Base-by-base conservation (phyloP, 352 stramenopile species). In the Phytophthora meadii region DNA sequence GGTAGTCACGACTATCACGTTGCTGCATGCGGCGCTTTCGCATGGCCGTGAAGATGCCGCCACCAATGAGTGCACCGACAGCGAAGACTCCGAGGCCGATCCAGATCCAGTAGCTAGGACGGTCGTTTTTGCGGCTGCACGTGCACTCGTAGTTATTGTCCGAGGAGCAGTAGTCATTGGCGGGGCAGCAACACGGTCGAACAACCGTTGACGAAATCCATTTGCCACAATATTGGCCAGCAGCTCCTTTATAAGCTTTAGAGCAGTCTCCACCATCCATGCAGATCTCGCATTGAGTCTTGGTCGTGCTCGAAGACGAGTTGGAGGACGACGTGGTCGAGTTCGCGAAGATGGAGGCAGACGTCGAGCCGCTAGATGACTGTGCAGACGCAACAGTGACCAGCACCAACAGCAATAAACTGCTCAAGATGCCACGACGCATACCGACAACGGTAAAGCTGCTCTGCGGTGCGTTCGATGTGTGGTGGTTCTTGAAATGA, bases 151-250 rank as follows among this genome's bases (percentile, higher is more conserved):
- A 82, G 24, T 65, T 82, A 32, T 42, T 77, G 37, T 77, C 72
- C 30, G 57, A 72, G 19, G 52, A 75, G 70, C 74, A 85, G 48
- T 72, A 72, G 9, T 76, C 70, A 24, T 42, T 64, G 42, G 59
- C 51, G 30, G 82, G 69, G 47, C 80, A 89, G 67, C 80, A 91
- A 66, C 83, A 92, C 17, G 77, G 59, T 36, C 70, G 68, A n/a
- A 65, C 65, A n/a, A 74, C 64, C 30, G 52, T 74, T 5, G 56
- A 60, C 27, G 58, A 52, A 34, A 90, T 65, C 77, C 75, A 92
- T 39, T 69, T 64, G 41, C 76, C 70, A 58, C 83, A 92, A 62
- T 74, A 92, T 52, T 86, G 46, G 9, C 79, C 83, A 0, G 72
- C 61, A 1, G 37, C 46, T 19, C 57, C 72, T 27, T 87, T 62